A percentile compares a stretch with the other conserved stretches of the same genome.
Conservation (phyloP, 2,329 filamentous ascomycete genomes). For the Neopestalotiopsis sp. region DNA sequence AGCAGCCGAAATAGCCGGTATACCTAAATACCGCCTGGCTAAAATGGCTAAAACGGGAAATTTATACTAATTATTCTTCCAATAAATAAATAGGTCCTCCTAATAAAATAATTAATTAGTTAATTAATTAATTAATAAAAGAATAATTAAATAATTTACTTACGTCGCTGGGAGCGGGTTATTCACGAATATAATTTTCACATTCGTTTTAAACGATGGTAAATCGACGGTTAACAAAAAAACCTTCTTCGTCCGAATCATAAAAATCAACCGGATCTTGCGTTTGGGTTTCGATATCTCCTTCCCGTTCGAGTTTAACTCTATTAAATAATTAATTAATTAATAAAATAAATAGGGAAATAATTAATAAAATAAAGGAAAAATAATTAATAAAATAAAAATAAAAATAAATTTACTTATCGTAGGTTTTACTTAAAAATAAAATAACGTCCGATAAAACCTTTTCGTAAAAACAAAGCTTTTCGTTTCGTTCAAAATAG, state of each 20-base stretch:
- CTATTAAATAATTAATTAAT: neutral
- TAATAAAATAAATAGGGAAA: neutral
- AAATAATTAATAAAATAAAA: neutral
- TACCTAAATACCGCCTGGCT: neutral
- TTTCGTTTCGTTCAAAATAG: neutral
- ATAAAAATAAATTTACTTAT: neutral
- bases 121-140: neutral
- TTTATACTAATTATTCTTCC: neutral
- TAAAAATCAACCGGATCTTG: neutral
- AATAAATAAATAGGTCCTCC: neutral
- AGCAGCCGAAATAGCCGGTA: neutral
- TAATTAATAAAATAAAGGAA: neutral
- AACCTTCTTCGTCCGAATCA: neutral
- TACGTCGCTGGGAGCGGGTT: accelerated
- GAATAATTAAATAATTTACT: neutral
- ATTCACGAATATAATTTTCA: neutral
- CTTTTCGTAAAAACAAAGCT: neutral
- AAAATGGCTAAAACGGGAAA: neutral
- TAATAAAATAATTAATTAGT: neutral
- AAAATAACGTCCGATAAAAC: neutral
- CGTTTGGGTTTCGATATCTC: neutral
- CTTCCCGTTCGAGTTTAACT: neutral
- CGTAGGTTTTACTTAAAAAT: neutral
- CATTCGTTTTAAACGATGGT: neutral
- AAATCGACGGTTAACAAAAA: neutral